A percentile compares a stretch with the other conserved stretches of the same genome.
phyloP scores from a whole-genome alignment of 768 basidiomycete species.

The Pulveroboletus sp. region DNA sequence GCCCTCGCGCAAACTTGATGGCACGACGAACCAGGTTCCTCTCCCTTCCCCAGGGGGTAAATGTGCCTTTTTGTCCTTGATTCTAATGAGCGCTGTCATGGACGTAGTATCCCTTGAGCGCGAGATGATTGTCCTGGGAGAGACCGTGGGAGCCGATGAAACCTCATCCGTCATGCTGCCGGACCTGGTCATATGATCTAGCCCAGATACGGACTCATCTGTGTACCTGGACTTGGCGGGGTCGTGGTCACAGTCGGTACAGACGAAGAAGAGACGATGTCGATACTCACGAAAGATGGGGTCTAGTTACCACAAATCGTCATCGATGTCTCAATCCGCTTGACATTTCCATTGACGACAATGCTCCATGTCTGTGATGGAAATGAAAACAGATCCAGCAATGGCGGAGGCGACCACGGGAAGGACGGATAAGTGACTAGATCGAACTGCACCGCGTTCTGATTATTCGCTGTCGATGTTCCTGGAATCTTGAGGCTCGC shows the following conservation, averaged over 20 bases:
- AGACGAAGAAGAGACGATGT: background rate
- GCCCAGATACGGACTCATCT: background rate
- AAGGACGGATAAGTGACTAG: no score
- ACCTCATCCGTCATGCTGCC: background rate
- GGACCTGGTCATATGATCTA: no score
- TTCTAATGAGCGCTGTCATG: background rate
- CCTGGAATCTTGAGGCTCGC: no score
- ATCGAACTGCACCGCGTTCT: no score
- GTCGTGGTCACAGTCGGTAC: background rate
- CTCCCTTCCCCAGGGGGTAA: no score
- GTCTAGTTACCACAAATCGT: background rate
- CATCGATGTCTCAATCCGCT: background rate
- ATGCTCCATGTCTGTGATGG: background rate
- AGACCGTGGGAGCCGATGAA: background rate
- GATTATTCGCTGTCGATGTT: no score
- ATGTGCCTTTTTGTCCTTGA: background rate
- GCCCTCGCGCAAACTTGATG: background rate
- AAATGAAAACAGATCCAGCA: background rate
- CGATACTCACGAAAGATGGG: background rate
- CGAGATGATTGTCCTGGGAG: background rate
- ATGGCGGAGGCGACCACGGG: no score
- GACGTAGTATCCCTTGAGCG: background rate
- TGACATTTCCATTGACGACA: background rate
- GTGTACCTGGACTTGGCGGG: background rate
- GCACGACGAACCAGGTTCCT: background rate